Conservation (phyloP, 2,329 filamentous ascomycete genomes). For the Pseudophaeomoniella oleicola region DNA sequence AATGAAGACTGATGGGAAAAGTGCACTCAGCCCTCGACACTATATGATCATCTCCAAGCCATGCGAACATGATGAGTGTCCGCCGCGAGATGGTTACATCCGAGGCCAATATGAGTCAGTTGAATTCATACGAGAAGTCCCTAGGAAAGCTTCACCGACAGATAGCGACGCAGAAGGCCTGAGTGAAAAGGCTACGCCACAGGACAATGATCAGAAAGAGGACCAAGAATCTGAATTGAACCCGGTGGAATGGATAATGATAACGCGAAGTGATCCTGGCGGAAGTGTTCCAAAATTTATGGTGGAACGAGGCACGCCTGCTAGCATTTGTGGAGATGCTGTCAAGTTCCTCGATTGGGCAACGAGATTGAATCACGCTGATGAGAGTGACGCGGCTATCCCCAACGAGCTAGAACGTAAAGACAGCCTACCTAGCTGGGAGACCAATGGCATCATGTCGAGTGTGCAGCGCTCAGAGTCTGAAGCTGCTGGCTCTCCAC, state of each 20-base stretch:
- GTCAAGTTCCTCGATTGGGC: conserved; percentile 74
- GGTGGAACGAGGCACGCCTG: conserved; percentile 78
- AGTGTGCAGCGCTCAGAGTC: not conserved
- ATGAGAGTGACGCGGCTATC: conserved; percentile 9
- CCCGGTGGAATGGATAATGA: conserved; percentile 83
- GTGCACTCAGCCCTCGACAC: conserved; percentile 39
- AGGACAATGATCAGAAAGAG: conserved; percentile 19
- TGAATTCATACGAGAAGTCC: conserved; percentile 77
- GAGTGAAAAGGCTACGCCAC: conserved; percentile 14
- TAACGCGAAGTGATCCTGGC: conserved; percentile 76
- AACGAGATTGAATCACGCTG: conserved; percentile 32
- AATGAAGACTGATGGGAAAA: conserved; percentile 18
- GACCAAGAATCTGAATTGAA: conserved; percentile 37
- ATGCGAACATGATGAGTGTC: conserved; percentile 60
- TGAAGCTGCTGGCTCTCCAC: conserved; percentile 1
- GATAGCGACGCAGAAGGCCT: conserved; percentile 25
- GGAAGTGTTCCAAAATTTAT: conserved; percentile 80
- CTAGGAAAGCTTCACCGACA: conserved; percentile 34
- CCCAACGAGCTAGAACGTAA: conserved; percentile 3
- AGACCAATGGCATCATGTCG: conserved; percentile 1
- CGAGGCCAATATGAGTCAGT: conserved; percentile 82
- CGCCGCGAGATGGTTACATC: conserved; percentile 57
- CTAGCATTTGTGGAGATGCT: conserved; percentile 64
- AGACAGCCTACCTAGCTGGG: not conserved
- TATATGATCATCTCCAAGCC: conserved; percentile 84